Base-by-base conservation (phyloP, 257 asterid species). In the Plectranthus barbatus region DNA sequence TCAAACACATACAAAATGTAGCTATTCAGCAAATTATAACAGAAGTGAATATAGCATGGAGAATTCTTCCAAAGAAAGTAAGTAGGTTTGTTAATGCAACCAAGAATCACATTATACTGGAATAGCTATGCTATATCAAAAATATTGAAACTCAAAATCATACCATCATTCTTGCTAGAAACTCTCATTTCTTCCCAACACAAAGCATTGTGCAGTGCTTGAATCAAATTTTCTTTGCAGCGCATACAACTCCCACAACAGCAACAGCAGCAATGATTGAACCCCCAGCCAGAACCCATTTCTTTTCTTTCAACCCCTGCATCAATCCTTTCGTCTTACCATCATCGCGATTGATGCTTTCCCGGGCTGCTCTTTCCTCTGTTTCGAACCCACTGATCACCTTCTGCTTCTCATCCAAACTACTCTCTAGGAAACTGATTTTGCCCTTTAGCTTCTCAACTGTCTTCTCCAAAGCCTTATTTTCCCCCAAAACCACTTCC, bases 81-180 rank as follows among this genome's bases (percentile, higher is more conserved):
- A n/a, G n/a, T n/a, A n/a, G n/a, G n/a, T n/a, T n/a, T n/a, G n/a
- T n/a, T n/a, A n/a, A n/a, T n/a, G n/a, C n/a, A n/a, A n/a, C n/a
- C n/a, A n/a, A n/a, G n/a, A n/a, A n/a, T n/a, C n/a, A n/a, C n/a
- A n/a, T n/a, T n/a, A n/a, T n/a, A n/a, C n/a, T n/a, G n/a, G n/a
- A n/a, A n/a, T n/a, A n/a, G n/a, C n/a, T n/a, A n/a, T n/a, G n/a
- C n/a, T n/a, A n/a, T n/a, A n/a, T n/a, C n/a, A n/a, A n/a, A 65
- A 6, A 74, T 74, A 77, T 69, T 91, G 85, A 88, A 88, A 87
- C 59, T 76, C 81, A 74, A 68, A 70, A 65, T 72, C 74, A 26
- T 66, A 64, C 70, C 74, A 26, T 45, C 69, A 50, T 48, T 65
- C 13, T 44, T 56, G 68, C 57, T 58, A 76, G 73, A 71, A 59